A percentile compares a stretch with the other conserved stretches of the same genome.
Evolutionary conservation across 139 green algal species (phyloP).

Genomic region (Asterochloris sp.): DNA sequence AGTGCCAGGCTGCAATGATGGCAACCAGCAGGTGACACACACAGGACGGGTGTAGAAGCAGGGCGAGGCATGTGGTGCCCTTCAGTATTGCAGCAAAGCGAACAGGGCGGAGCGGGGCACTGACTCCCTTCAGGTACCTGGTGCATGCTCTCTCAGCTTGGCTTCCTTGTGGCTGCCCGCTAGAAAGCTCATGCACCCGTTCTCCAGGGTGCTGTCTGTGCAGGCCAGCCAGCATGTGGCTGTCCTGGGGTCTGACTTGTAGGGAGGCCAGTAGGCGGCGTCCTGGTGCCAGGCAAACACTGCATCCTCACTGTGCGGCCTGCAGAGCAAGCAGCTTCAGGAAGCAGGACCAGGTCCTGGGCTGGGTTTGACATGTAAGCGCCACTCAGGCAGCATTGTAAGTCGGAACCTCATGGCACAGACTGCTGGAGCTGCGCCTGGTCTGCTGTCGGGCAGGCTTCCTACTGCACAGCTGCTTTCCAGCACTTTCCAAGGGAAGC

Average conservation of each 20-base stretch:
- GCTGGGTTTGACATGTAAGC: too few species aligned
- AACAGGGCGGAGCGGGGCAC: background rate
- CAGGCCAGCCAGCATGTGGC: slow-evolving; percentile 71
- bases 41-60: background rate
- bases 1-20: background rate
- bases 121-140: slow-evolving; percentile 27
- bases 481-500: too few species aligned
- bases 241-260: slow-evolving; percentile 37
- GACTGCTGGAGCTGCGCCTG: too few species aligned
- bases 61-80: background rate
- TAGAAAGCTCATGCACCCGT: slow-evolving; percentile 70
- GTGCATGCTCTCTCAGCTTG: slow-evolving; percentile 45
- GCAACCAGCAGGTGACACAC: background rate
- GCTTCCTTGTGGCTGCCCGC: slow-evolving; percentile 48
- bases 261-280: slow-evolving; percentile 56
- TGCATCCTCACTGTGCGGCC: slow-evolving; percentile 41
- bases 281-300: slow-evolving; percentile 66
- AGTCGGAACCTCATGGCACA: too few species aligned
- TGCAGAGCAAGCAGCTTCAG: too few species aligned
- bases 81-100: background rate
- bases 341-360: too few species aligned
- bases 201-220: slow-evolving; percentile 41
- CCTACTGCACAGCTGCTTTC: too few species aligned
- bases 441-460: too few species aligned
- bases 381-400: too few species aligned